Evolutionary conservation across 257 asterid species (phyloP).

Genomic region (Coffea canephora): DNA sequence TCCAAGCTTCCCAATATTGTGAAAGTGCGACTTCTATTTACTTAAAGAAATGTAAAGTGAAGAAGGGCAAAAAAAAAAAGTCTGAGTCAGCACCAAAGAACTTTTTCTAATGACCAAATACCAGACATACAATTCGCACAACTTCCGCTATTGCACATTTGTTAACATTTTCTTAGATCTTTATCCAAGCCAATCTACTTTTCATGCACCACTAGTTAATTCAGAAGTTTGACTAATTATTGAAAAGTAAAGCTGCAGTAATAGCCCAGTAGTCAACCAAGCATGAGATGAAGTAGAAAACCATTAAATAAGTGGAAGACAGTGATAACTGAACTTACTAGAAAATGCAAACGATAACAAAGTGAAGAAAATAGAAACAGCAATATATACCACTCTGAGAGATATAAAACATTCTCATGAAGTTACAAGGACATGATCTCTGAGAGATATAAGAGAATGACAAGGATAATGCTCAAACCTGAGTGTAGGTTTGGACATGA

Average conservation of each 20-base stretch:
- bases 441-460: neutral
- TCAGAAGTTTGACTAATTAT: neutral
- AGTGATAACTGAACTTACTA: neutral
- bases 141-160: neutral
- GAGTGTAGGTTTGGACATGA: conserved; percentile 94
- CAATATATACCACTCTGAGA: neutral
- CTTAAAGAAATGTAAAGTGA: neutral
- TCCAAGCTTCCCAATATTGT: neutral
- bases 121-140: neutral
- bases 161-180: neutral
- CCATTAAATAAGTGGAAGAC: neutral
- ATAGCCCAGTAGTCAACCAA: neutral
- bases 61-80: no score
- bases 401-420: neutral
- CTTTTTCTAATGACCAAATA: neutral
- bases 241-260: neutral
- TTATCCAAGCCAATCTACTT: neutral
- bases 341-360: neutral
- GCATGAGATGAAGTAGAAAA: neutral
- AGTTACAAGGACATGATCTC: no score
- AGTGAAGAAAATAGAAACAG: neutral
- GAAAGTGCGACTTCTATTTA: neutral
- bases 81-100: neutral
- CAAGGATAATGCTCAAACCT: conserved; percentile 42
- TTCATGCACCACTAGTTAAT: neutral